Percentiles rank a stretch among this genome's conserved stretches.
phyloP scores from a whole-genome alignment of 768 basidiomycete genomes.

The Cantharellus cinnabarinus region DNA sequence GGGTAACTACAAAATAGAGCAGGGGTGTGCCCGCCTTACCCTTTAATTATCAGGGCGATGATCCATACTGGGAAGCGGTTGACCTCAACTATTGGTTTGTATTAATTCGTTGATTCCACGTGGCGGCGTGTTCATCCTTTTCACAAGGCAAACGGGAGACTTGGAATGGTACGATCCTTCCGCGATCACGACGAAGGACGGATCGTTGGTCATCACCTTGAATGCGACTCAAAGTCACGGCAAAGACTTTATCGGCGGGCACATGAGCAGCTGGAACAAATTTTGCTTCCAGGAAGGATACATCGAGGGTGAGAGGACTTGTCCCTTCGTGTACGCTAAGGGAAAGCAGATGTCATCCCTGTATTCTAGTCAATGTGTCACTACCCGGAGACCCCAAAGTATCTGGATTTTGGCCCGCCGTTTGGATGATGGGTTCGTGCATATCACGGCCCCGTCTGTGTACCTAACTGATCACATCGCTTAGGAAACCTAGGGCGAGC shows the following conservation, averaged over 20 bases:
- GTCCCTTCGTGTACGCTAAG: background rate
- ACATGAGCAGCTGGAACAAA: conserved; percentile 13
- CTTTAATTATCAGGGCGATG: conserved; percentile 19
- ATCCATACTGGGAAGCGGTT: conserved; percentile 23
- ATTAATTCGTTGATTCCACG: background rate
- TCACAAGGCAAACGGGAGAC: conserved; percentile 5
- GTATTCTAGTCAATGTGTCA: conserved; percentile 4
- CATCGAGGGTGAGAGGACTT: conserved; percentile 7
- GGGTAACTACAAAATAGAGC: background rate
- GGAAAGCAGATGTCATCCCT: background rate
- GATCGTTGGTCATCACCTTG: conserved; percentile 9
- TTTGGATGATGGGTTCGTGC: conserved; percentile 11
- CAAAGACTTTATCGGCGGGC: conserved; percentile 10
- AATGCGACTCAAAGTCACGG: conserved; percentile 6
- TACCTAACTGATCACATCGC: background rate
- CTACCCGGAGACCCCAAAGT: conserved; percentile 11
- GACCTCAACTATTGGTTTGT: conserved; percentile 19
- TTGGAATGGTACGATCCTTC: conserved; percentile 13
- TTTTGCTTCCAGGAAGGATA: conserved; percentile 15
- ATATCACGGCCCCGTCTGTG: background rate
- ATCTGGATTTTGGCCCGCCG: conserved; percentile 13
- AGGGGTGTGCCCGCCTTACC: background rate
- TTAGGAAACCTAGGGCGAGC: conserved; percentile 63
- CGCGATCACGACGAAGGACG: conserved; percentile 9
- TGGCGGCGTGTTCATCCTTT: background rate